These are phyloP conservation scores for Penicillium sp. DNA, from an alignment of 2,329 filamentous ascomycete species.

Conservation along the genomic window DNA sequence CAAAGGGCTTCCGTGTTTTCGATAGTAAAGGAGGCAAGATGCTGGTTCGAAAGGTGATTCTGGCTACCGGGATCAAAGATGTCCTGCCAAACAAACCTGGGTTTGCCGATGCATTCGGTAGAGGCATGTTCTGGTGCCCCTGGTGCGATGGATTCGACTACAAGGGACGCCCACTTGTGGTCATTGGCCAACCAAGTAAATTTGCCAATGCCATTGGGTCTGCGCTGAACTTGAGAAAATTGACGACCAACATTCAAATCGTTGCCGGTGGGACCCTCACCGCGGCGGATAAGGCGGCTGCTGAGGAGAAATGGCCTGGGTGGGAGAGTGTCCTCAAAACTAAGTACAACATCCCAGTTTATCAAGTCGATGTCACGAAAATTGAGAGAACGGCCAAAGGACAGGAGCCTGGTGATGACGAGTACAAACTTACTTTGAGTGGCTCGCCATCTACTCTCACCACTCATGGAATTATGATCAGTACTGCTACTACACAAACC, in stretches of 20 bases:
- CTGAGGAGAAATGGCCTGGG: slow-evolving; percentile 8
- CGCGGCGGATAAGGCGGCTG: slow-evolving; percentile 4
- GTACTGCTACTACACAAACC: slow-evolving; percentile 6
- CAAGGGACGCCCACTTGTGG: slow-evolving; percentile 1
- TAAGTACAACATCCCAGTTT: slow-evolving; percentile 3
- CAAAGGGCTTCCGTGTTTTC: slow-evolving; percentile 6
- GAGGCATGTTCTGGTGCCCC: slow-evolving; percentile 63
- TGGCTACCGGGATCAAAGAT: slow-evolving; percentile 10
- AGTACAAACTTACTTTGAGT: slow-evolving; percentile 2
- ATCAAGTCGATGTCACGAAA: slow-evolving; percentile 5
- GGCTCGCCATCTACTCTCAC: background rate
- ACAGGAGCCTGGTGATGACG: slow-evolving; percentile 2
- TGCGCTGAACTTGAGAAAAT: slow-evolving; percentile 5
- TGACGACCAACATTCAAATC: slow-evolving; percentile 7
- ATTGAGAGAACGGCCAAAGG: slow-evolving; percentile 6
- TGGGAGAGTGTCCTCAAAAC: slow-evolving; percentile 7
- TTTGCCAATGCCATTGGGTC: slow-evolving; percentile 5
- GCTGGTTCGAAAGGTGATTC: slow-evolving; percentile 4
- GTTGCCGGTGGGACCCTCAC: slow-evolving; percentile 1
- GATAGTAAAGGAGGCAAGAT: slow-evolving; percentile 8
- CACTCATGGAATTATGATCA: slow-evolving; percentile 6
- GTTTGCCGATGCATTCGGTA: slow-evolving; percentile 53
- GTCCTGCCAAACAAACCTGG: slow-evolving; percentile 7
- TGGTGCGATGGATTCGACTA: slow-evolving; percentile 30
- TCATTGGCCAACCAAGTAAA: slow-evolving; percentile 1